Percentiles rank a stretch among this genome's conserved stretches.
phyloP scores from a whole-genome alignment of 1,284 basidiomycete species.

The Paramarasmius palmivorus region DNA sequence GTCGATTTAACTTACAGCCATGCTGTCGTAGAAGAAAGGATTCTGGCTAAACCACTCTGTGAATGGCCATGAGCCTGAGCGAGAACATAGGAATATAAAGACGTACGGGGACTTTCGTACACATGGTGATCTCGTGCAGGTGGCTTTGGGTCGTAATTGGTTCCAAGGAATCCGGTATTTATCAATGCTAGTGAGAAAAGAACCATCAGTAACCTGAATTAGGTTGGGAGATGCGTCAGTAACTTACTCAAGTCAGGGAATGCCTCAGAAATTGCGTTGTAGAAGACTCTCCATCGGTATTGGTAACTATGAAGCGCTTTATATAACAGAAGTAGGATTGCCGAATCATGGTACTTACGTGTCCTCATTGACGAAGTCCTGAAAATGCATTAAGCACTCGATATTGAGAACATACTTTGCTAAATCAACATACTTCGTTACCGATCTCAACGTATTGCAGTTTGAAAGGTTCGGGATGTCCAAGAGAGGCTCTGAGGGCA shows the following conservation, averaged over 20 bases:
- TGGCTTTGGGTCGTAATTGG: conserved; percentile 54
- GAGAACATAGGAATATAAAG: not conserved
- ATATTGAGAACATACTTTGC: not conserved
- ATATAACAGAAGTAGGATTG: not conserved
- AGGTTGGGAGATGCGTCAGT: no score
- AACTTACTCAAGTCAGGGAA: conserved; percentile 65
- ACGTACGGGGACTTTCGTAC: conserved; percentile 62
- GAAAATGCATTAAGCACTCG: not conserved
- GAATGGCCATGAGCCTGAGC: not conserved
- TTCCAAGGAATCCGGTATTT: no score
- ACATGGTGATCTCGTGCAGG: conserved; percentile 64
- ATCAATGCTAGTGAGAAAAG: no score
- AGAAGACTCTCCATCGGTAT: conserved; percentile 64
- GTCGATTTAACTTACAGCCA: conserved; percentile 34
- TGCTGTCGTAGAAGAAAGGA: conserved; percentile 61
- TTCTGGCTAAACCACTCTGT: conserved; percentile 60
- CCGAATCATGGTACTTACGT: not conserved
- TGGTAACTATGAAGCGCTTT: conserved; percentile 47
- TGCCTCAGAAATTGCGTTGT: conserved; percentile 49
- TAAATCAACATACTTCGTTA: conserved; percentile 45
- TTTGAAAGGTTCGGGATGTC: conserved; percentile 49
- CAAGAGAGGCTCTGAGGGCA: conserved; percentile 48
- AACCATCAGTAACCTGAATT: not conserved
- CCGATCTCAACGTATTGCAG: conserved; percentile 53
- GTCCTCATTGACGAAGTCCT: not conserved